These are phyloP conservation scores for Pisolithus orientalis DNA, from an alignment of 768 basidiomycete species.

Conservation along the genomic window DNA sequence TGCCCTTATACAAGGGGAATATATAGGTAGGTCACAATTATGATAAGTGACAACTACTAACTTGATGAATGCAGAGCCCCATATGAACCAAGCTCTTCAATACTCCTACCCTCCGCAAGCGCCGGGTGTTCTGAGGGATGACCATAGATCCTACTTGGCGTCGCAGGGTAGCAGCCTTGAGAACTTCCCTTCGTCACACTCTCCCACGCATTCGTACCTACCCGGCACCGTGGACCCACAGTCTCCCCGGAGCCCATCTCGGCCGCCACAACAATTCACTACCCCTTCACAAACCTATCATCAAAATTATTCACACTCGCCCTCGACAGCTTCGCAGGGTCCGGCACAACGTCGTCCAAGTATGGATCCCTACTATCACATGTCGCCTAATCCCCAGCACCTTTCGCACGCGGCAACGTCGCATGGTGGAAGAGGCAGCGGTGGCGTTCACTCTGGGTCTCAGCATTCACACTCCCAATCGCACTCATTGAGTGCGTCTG, in stretches of 20 bases:
- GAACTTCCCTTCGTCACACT: conserved; percentile 16
- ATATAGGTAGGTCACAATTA: conserved; percentile 14
- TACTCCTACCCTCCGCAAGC: conserved; percentile 17
- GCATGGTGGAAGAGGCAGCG: conserved; percentile 12
- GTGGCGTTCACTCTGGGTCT: background rate
- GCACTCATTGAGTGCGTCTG: conserved; percentile 17
- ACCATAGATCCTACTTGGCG: conserved; percentile 21
- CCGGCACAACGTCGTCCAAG: conserved; percentile 15
- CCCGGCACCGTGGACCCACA: conserved; percentile 10
- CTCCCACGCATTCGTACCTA: conserved; percentile 12
- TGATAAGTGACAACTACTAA: background rate
- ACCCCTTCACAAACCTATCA: conserved; percentile 40
- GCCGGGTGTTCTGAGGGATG: conserved; percentile 11
- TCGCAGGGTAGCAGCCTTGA: conserved; percentile 14
- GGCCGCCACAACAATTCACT: conserved; percentile 32
- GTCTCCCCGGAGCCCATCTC: conserved; percentile 13
- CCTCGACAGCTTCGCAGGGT: conserved; percentile 19
- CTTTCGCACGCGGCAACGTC: conserved; percentile 12
- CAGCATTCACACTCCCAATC: conserved; percentile 9
- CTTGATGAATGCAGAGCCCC: conserved; percentile 17
- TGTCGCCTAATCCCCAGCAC: conserved; percentile 35
- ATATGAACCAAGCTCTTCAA: conserved; percentile 10
- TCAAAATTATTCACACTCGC: conserved; percentile 28
- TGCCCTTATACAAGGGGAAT: conserved; percentile 13
- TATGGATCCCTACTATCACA: conserved; percentile 34